phyloP scores from a whole-genome alignment of 1,284 basidiomycete genomes.

The Sanguinoderma infundibulare region DNA sequence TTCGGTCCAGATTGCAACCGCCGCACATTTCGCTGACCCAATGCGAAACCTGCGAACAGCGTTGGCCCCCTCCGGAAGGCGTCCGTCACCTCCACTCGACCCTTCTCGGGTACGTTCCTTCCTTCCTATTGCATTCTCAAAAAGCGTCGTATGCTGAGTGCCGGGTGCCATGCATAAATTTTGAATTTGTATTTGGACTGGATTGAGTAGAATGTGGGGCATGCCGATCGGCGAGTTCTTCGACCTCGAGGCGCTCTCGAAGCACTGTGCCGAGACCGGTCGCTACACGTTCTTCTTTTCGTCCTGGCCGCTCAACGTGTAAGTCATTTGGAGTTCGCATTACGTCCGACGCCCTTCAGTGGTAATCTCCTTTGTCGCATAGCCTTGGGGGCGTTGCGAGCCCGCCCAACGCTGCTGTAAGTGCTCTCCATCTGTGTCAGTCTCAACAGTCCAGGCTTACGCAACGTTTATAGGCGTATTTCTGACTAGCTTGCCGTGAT shows the following conservation, averaged over 20 bases:
- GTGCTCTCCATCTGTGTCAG: slow-evolving; percentile 26
- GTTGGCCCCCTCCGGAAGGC: slow-evolving; percentile 58
- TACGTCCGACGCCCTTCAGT: not conserved
- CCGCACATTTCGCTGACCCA: not conserved
- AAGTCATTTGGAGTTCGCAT: slow-evolving; percentile 26
- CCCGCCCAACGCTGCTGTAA: slow-evolving; percentile 71
- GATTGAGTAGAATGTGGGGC: slow-evolving; percentile 58
- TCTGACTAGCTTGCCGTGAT: not conserved
- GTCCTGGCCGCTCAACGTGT: slow-evolving; percentile 77
- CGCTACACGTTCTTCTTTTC: slow-evolving; percentile 76
- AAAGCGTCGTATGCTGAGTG: not conserved
- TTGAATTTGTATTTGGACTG: not conserved
- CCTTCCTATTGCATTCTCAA: not conserved
- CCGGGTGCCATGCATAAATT: too few relatives aligned
- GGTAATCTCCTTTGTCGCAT: too few relatives aligned
- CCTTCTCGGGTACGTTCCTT: slow-evolving; percentile 55
- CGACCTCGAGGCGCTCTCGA: slow-evolving; percentile 65
- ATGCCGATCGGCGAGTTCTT: slow-evolving; percentile 80
- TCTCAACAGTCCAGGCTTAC: not conserved
- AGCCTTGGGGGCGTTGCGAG: slow-evolving; percentile 59
- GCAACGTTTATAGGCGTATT: not conserved
- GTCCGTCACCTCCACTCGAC: slow-evolving; percentile 64
- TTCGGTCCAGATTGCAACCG: not conserved
- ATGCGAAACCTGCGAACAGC: slow-evolving; percentile 35
- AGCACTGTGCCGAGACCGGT: slow-evolving; percentile 57